These are phyloP conservation scores for Candida parachauliodes DNA, from an alignment of 805 yeast genomes.

Conservation along the genomic window DNA sequence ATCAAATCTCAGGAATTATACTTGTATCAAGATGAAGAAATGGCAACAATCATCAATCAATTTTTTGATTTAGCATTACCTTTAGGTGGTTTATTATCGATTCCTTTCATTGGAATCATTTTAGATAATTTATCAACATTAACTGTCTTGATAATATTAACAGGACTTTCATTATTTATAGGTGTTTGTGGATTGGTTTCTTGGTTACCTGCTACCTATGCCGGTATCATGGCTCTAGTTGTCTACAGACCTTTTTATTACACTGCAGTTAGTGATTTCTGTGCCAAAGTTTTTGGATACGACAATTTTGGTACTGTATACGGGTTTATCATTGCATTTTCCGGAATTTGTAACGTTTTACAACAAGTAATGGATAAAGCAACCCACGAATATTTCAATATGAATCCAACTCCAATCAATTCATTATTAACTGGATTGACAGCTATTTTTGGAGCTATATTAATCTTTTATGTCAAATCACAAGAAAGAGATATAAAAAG, in stretches of 20 bases:
- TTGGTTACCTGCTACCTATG: constrained; percentile 51
- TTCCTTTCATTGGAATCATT: constrained; percentile 80
- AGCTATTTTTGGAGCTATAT: constrained; percentile 43
- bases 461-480: constrained; percentile 43
- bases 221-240: constrained; percentile 71
- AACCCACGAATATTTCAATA: constrained; percentile 64
- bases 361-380: constrained; percentile 67
- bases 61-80: constrained; percentile 87
- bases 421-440: constrained; percentile 51
- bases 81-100: constrained; percentile 79
- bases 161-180: constrained; percentile 53
- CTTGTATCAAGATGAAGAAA: constrained; percentile 46
- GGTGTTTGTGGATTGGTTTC: constrained; percentile 71
- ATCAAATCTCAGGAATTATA: constrained; percentile 77
- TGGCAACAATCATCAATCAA: constrained; percentile 59
- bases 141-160: constrained; percentile 50
- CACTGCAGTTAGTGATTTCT: constrained; percentile 87
- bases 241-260: constrained; percentile 88
- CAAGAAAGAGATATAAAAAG: constrained; percentile 44
- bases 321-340: constrained; percentile 76
- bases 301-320: constrained; percentile 89
- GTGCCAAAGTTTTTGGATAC: constrained; percentile 92
- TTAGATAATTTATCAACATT: constrained; percentile 72
- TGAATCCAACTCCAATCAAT: constrained; percentile 83
- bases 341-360: constrained; percentile 75